phyloP scores from a whole-genome alignment of 495 filamentous ascomycete genomes.

The Parmelia sp. region DNA sequence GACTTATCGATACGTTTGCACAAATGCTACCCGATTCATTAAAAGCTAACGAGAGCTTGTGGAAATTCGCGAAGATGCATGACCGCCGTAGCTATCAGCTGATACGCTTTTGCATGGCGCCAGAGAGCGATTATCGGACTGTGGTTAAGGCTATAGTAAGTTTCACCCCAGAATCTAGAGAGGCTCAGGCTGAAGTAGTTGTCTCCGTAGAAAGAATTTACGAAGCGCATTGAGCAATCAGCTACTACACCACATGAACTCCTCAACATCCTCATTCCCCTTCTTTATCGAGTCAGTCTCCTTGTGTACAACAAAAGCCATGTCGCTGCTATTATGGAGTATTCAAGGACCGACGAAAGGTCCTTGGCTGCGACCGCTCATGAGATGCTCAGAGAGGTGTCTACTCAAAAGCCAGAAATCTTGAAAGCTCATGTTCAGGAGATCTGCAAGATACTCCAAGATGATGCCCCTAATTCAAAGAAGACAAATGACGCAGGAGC shows the following conservation, averaged over 20 bases:
- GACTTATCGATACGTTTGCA: slow-evolving; percentile 59
- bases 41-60: slow-evolving; percentile 62
- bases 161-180: not conserved
- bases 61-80: slow-evolving; percentile 86
- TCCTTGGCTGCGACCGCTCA: slow-evolving; percentile 72
- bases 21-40: slow-evolving; percentile 68
- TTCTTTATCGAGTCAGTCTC: slow-evolving; percentile 75
- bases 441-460: slow-evolving; percentile 76
- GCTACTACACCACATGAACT: slow-evolving; percentile 49
- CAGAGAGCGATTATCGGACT: slow-evolving; percentile 87
- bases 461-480: slow-evolving; percentile 65
- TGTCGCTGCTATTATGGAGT: slow-evolving; percentile 80
- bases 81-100: slow-evolving; percentile 88
- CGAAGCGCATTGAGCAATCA: slow-evolving; percentile 68
- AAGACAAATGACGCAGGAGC: slow-evolving; percentile 58
- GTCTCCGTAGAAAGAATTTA: slow-evolving; percentile 60
- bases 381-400: slow-evolving; percentile 89
- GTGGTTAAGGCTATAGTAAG: slow-evolving; percentile 69
- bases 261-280: slow-evolving; percentile 71
- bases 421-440: slow-evolving; percentile 89
- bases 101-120: slow-evolving; percentile 73
- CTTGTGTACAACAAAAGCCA: slow-evolving; percentile 92
- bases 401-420: slow-evolving; percentile 75
- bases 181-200: not conserved
- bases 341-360: slow-evolving; percentile 73